These are phyloP conservation scores for Lasiodiplodia citricola DNA, from an alignment of 2,329 filamentous ascomycete genomes.

Conservation along the genomic window DNA sequence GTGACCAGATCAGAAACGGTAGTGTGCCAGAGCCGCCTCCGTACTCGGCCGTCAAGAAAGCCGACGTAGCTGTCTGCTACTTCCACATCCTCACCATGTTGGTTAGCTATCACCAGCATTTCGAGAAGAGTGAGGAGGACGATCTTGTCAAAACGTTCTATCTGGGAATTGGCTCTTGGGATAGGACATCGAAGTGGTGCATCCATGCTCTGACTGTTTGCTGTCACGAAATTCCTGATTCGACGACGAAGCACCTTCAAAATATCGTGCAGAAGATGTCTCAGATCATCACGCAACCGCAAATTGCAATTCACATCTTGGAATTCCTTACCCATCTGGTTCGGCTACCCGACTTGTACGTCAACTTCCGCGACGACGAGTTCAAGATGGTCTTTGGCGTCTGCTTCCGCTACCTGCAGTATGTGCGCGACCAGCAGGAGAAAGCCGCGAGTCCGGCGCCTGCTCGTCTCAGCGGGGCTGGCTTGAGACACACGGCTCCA, in stretches of 20 bases:
- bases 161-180: constrained; percentile 80
- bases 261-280: constrained; percentile 92
- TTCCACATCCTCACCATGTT: constrained; percentile 87
- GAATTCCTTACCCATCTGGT: constrained; percentile 93
- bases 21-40: constrained; percentile 81
- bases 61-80: constrained; percentile 86
- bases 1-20: constrained; percentile 79
- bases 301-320: constrained; percentile 91
- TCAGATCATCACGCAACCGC: constrained; percentile 90
- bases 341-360: constrained; percentile 80
- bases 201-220: constrained; percentile 95
- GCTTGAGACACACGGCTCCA: constrained; percentile 50
- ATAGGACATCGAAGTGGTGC: constrained; percentile 86
- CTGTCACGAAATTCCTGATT: constrained; percentile 89
- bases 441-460: constrained; percentile 40
- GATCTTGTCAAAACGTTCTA: constrained; percentile 88
- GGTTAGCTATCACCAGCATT: constrained; percentile 86
- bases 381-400: constrained; percentile 95
- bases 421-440: constrained; percentile 70
- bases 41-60: constrained; percentile 79
- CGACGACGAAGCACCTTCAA: constrained; percentile 83
- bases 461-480: constrained; percentile 42
- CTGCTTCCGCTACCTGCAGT: constrained; percentile 91
- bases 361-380: constrained; percentile 89
- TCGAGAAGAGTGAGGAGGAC: constrained; percentile 83